Evolutionary conservation across 108 stramenopile species (phyloP).

Genomic region (Skeletonema grethae): DNA sequence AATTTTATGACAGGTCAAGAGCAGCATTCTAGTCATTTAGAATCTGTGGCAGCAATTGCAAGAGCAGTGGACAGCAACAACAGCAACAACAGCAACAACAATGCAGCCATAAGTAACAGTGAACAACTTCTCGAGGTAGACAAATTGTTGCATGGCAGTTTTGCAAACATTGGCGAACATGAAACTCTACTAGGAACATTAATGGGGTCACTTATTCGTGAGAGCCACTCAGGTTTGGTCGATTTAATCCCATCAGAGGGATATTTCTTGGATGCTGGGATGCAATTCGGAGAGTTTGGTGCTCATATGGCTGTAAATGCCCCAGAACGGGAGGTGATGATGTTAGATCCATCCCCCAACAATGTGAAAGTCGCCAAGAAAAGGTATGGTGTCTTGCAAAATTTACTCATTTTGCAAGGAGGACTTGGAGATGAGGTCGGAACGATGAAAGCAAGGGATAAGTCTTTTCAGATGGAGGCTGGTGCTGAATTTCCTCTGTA

Average conservation of each 20-base stretch:
- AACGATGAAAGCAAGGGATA: conserved; percentile 11
- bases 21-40: too few species aligned
- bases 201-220: conserved; percentile 7
- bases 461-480: conserved; percentile 10
- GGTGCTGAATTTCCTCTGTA: conserved; percentile 14
- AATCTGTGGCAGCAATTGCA: too few species aligned
- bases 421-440: conserved; percentile 10
- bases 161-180: neutral
- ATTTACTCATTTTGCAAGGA: conserved; percentile 8
- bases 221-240: neutral
- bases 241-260: conserved; percentile 21
- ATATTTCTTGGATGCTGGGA: conserved; percentile 12
- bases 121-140: neutral
- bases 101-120: neutral
- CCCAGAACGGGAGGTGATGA: conserved; percentile 11
- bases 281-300: conserved; percentile 27
- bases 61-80: neutral
- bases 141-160: neutral
- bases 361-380: conserved; percentile 9
- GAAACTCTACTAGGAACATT: neutral
- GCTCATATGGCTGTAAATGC: conserved; percentile 18
- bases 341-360: conserved; percentile 22
- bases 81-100: neutral
- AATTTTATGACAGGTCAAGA: too few species aligned
- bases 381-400: neutral